Conservation (phyloP, 164 flowering plant genomes). For the Vitis rupestris region DNA sequence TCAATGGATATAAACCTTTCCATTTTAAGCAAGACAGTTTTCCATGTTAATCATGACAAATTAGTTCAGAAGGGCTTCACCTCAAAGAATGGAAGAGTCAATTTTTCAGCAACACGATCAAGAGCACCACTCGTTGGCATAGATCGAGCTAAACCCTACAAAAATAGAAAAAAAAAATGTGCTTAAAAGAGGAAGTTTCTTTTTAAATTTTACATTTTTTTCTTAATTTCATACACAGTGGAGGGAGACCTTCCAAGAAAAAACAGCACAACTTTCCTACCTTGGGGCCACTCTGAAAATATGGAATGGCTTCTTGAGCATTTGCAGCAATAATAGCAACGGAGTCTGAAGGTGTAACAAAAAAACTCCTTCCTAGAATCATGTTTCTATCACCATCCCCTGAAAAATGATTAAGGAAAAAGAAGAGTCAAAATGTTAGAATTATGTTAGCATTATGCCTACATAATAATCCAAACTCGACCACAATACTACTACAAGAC, state of each 20-base stretch:
- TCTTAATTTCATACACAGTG: too few species aligned
- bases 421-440: neutral
- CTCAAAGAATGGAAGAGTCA: slow-evolving; percentile 93
- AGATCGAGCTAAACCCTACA: slow-evolving; percentile 93
- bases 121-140: slow-evolving; percentile 99
- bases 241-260: neutral
- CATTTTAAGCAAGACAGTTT: neutral
- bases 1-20: neutral
- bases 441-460: too few species aligned
- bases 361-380: slow-evolving; percentile 82
- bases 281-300: slow-evolving; percentile 81
- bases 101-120: slow-evolving; percentile 86
- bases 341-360: slow-evolving; percentile 97
- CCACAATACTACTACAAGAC: too few species aligned
- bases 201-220: too few species aligned
- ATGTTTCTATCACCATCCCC: slow-evolving; percentile 99
- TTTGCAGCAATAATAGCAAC: slow-evolving; percentile 97
- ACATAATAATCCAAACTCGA: too few species aligned
- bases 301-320: slow-evolving; percentile 91
- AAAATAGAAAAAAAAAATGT: neutral
- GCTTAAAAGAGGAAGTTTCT: too few species aligned
- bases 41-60: neutral
- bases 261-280: slow-evolving; percentile 28
- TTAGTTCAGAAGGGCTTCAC: slow-evolving; percentile 26
- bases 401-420: slow-evolving; percentile 24